Evolutionary conservation across 768 basidiomycete species (phyloP).

Genomic region (Termitomyces sp.): DNA sequence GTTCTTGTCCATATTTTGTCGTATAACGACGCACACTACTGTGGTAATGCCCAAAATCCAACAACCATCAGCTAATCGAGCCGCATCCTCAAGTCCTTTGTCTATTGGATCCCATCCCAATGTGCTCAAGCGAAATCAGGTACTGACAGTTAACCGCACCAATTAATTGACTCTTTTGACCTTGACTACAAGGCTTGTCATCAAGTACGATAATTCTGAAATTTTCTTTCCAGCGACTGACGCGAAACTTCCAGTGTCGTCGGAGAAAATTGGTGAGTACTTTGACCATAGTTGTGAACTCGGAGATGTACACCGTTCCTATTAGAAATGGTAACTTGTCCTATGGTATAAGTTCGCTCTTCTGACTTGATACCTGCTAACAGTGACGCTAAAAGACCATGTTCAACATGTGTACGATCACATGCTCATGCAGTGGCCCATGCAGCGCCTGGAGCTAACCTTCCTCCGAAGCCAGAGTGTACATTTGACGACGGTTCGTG

Average conservation of each 20-base stretch:
- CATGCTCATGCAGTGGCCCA: slow-evolving; percentile 67
- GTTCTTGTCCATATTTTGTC: slow-evolving; percentile 6
- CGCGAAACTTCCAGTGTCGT: slow-evolving; percentile 51
- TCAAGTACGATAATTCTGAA: slow-evolving; percentile 34
- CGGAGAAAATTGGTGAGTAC: slow-evolving; percentile 64
- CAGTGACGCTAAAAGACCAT: slow-evolving; percentile 75
- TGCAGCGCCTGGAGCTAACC: slow-evolving; percentile 50
- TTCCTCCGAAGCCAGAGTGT: slow-evolving; percentile 62
- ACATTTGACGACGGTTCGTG: slow-evolving; percentile 71
- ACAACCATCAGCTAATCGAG: slow-evolving; percentile 22
- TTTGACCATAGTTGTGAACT: background rate
- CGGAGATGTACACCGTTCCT: background rate
- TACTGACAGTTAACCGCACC: slow-evolving; percentile 13
- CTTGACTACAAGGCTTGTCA: slow-evolving; percentile 45
- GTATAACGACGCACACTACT: background rate
- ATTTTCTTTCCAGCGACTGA: slow-evolving; percentile 16
- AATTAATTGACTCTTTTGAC: slow-evolving; percentile 2
- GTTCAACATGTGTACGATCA: slow-evolving; percentile 74
- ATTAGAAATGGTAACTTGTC: slow-evolving; percentile 56
- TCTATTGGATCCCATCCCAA: slow-evolving; percentile 36
- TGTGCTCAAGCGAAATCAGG: slow-evolving; percentile 53
- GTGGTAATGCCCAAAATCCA: slow-evolving; percentile 38
- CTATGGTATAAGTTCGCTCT: slow-evolving; percentile 8
- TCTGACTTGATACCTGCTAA: slow-evolving; percentile 1
- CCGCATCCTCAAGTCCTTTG: slow-evolving; percentile 25